A percentile compares a stretch with the other conserved stretches of the same genome.
phyloP scores from a whole-genome alignment of 2,329 filamentous ascomycete genomes.

The Purpureocillium lavendulum region DNA sequence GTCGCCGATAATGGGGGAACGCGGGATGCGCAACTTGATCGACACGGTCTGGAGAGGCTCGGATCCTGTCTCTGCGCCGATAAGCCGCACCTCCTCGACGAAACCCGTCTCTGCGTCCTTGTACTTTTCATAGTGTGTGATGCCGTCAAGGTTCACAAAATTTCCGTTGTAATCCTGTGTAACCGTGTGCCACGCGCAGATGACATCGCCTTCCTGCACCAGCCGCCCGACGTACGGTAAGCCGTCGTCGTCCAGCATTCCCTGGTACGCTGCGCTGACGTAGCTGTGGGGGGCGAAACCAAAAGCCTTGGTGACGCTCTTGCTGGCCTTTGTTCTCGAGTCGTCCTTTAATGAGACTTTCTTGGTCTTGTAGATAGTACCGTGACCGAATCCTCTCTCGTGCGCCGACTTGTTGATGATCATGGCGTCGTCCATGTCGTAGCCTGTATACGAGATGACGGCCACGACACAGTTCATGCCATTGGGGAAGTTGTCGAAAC shows the following conservation, averaged over 20 bases:
- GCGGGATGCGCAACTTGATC: conserved; percentile 86
- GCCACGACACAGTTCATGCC: conserved; percentile 92
- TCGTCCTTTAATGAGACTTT: conserved; percentile 81
- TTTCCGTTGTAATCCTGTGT: conserved; percentile 69
- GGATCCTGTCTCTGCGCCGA: conserved; percentile 74
- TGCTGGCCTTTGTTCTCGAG: conserved; percentile 54
- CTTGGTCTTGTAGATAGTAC: conserved; percentile 97
- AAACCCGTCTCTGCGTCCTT: conserved; percentile 85
- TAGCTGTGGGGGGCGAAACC: conserved; percentile 77
- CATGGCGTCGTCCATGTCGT: conserved; percentile 99
- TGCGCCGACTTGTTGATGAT: conserved; percentile 97
- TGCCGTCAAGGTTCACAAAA: conserved; percentile 75
- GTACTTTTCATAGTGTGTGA: conserved; percentile 87
- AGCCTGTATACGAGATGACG: conserved; percentile 97
- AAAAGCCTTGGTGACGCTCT: conserved; percentile 72
- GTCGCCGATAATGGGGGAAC: conserved; percentile 89
- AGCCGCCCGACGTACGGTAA: conserved; percentile 72
- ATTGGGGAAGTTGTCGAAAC: conserved; percentile 96
- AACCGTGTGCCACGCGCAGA: conserved; percentile 87
- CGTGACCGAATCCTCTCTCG: conserved; percentile 90
- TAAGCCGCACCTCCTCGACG: conserved; percentile 85
- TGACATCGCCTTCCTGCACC: conserved; percentile 71
- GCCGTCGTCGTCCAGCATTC: conserved; percentile 78
- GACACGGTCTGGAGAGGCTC: conserved; percentile 84
- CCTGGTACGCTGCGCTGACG: conserved; percentile 61